Percentiles rank a stretch among this genome's conserved stretches.
These are phyloP conservation scores for Syncephalastrum racemosum DNA, from an alignment of 371 early-diverging fungal genomes.

Conservation along the genomic window DNA sequence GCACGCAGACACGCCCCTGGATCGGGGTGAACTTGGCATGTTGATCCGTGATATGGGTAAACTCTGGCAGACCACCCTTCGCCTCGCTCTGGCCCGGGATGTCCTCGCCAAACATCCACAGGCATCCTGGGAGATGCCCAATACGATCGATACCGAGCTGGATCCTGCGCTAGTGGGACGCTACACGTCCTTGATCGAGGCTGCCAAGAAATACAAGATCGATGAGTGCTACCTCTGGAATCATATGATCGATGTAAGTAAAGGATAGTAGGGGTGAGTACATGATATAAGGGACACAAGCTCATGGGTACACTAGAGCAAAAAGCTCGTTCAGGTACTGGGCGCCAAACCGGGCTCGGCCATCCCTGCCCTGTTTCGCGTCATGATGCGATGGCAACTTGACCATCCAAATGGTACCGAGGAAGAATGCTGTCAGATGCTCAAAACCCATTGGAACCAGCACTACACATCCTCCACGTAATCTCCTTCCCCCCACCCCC, in stretches of 20 bases:
- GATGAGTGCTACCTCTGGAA: slow-evolving; percentile 59
- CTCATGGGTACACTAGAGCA: slow-evolving; percentile 47
- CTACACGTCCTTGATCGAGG: slow-evolving; percentile 25
- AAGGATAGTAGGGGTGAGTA: neutral
- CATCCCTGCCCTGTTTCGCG: slow-evolving; percentile 51
- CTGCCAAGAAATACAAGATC: slow-evolving; percentile 44
- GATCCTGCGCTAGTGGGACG: neutral
- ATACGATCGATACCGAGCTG: slow-evolving; percentile 9
- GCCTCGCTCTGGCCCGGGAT: slow-evolving; percentile 59
- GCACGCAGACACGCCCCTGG: slow-evolving; percentile 12
- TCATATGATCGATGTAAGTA: slow-evolving; percentile 62
- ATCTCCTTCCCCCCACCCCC: too few species aligned
- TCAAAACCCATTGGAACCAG: slow-evolving; percentile 33
- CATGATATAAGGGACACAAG: neutral
- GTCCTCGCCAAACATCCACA: slow-evolving; percentile 24
- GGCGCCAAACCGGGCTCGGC: slow-evolving; percentile 67
- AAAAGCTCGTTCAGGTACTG: slow-evolving; percentile 53
- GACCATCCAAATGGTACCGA: slow-evolving; percentile 59
- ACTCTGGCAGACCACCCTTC: slow-evolving; percentile 66
- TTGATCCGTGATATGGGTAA: slow-evolving; percentile 52
- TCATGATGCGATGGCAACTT: slow-evolving; percentile 78
- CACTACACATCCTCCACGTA: too few species aligned
- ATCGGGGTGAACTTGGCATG: slow-evolving; percentile 45
- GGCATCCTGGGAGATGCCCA: slow-evolving; percentile 21
- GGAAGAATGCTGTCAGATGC: slow-evolving; percentile 54